phyloP scores from a whole-genome alignment of 192 early-diverging fungal genomes.

The Coemansia reversa region DNA sequence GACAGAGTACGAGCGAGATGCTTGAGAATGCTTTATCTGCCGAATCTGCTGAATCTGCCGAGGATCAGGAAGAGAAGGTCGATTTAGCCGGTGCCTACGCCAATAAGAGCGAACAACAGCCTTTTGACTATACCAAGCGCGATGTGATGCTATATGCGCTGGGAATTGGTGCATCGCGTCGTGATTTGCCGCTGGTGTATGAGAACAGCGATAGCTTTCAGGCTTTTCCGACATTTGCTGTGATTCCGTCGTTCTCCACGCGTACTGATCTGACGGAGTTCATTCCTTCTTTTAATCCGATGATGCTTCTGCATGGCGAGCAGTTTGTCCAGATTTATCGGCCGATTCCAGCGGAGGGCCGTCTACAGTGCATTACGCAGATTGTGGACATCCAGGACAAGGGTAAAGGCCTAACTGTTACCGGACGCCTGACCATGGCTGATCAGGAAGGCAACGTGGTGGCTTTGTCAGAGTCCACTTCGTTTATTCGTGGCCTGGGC shows the following conservation, averaged over 20 bases:
- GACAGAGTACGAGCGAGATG: constrained; percentile 47
- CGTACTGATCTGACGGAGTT: constrained; percentile 61
- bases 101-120: constrained; percentile 53
- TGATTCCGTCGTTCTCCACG: constrained; percentile 76
- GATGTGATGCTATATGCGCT: constrained; percentile 94
- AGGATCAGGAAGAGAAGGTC: constrained; percentile 51
- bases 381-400: constrained; percentile 96
- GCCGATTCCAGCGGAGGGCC: constrained; percentile 82
- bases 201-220: constrained; percentile 84
- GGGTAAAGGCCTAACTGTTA: constrained; percentile 86
- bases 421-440: constrained; percentile 77
- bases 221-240: constrained; percentile 90
- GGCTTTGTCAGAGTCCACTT: constrained; percentile 83
- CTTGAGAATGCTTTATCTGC: constrained; percentile 57
- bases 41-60: constrained; percentile 12
- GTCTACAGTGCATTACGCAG: constrained; percentile 69
- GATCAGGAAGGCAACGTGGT: constrained; percentile 76
- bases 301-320: constrained; percentile 99
- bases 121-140: constrained; percentile 78
- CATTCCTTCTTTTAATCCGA: constrained; percentile 75
- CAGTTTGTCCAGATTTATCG: constrained; percentile 90
- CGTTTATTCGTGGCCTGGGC: constrained; percentile 92
- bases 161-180: constrained; percentile 87
- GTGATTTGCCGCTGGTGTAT: constrained; percentile 88
- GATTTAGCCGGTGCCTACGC: constrained; percentile 68